These are phyloP conservation scores for Voacanga thouarsii DNA, from an alignment of 257 asterid genomes.

Conservation along the genomic window DNA sequence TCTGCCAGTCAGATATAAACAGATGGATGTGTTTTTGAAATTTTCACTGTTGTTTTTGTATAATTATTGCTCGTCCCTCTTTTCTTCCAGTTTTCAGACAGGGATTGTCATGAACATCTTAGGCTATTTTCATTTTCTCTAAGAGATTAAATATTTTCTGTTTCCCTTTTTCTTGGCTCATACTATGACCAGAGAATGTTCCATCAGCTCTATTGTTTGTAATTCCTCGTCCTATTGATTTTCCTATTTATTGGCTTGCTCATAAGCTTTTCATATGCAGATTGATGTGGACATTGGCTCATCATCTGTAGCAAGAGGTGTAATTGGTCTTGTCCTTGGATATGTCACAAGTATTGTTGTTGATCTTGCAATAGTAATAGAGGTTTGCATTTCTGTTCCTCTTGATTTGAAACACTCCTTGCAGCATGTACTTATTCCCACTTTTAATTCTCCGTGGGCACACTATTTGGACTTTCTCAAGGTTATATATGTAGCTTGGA, in stretches of 20 bases:
- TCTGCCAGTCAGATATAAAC: no score
- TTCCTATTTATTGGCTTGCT: not conserved
- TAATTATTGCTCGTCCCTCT: not conserved
- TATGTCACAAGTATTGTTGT: constrained; percentile 84
- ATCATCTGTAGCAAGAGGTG: constrained; percentile 95
- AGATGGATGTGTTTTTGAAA: no score
- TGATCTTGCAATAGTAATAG: constrained; percentile 87
- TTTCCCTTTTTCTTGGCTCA: no score
- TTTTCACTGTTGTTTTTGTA: no score
- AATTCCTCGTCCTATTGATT: not conserved
- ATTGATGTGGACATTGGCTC: constrained; percentile 98
- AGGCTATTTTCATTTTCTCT: not conserved
- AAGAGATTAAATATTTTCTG: not conserved
- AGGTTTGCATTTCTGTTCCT: constrained; percentile 49
- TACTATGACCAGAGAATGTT: not conserved
- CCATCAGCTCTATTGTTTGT: not conserved
- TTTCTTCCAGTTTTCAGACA: not conserved
- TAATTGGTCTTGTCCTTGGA: constrained; percentile 91
- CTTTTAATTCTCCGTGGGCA: not conserved
- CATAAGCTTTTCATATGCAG: constrained; percentile 40
- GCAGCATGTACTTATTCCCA: no score
- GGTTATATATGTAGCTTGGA: no score
- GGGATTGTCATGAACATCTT: not conserved
- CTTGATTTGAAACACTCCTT: not conserved
- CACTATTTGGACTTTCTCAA: not conserved